phyloP scores from a whole-genome alignment of 2,329 filamentous ascomycete species.

The Aulographum hederae region DNA sequence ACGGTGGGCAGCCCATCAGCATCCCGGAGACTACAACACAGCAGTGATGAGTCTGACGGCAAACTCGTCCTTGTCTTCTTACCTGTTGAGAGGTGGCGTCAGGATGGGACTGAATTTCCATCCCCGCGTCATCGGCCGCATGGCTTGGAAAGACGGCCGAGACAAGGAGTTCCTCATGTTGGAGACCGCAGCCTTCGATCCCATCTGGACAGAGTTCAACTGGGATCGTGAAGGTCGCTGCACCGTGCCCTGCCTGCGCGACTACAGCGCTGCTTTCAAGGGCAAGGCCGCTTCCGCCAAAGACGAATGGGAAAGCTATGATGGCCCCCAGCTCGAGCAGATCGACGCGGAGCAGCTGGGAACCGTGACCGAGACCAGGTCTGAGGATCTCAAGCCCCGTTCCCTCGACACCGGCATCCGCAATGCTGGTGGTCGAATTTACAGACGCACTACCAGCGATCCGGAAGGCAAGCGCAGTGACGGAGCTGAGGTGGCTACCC shows the following conservation, averaged over 20 bases:
- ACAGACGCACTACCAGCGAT: too few relatives aligned
- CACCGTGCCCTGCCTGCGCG: constrained; percentile 34
- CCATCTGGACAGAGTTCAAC: constrained; percentile 39
- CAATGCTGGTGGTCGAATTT: too few relatives aligned
- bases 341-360: constrained; percentile 9
- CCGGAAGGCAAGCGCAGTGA: too few relatives aligned
- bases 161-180: constrained; percentile 37
- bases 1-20: constrained; percentile 33
- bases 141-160: constrained; percentile 36
- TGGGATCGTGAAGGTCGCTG: constrained; percentile 32
- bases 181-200: constrained; percentile 38
- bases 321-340: constrained; percentile 22
- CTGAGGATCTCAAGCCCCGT: neutral
- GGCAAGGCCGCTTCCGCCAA: constrained; percentile 25
- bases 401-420: neutral
- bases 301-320: constrained; percentile 35
- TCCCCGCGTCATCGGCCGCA: constrained; percentile 34
- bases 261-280: constrained; percentile 34
- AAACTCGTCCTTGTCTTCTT: constrained; percentile 36
- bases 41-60: constrained; percentile 37
- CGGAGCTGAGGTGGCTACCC: too few relatives aligned
- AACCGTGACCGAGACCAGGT: constrained; percentile 5
- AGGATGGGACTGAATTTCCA: constrained; percentile 41
- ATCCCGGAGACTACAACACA: constrained; percentile 38
- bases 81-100: constrained; percentile 35